Evolutionary conservation across 352 stramenopile genomes (phyloP).

Genomic region (Pythium sp.): DNA sequence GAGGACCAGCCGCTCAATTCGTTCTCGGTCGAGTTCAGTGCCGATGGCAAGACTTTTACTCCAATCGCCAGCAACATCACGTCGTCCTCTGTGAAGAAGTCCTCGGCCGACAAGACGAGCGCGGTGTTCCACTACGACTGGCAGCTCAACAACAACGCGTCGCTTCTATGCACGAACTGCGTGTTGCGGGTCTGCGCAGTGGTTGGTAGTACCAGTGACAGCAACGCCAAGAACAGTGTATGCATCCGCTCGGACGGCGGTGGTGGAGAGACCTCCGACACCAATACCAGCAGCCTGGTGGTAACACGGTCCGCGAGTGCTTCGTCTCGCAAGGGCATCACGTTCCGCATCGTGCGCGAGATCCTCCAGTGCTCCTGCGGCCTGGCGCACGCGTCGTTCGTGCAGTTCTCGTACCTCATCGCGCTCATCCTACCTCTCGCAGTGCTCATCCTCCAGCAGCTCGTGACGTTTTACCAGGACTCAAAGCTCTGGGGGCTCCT

Average conservation of each 20-base stretch:
- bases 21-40: conserved; percentile 50
- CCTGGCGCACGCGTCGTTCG: conserved; percentile 34
- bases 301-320: conserved; percentile 4
- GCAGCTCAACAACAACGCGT: conserved; percentile 35
- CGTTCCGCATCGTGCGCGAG: conserved; percentile 53
- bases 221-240: conserved; percentile 19
- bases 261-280: conserved; percentile 6
- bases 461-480: conserved; percentile 66
- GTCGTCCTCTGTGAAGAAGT: conserved; percentile 5
- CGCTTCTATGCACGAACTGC: conserved; percentile 40
- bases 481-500: conserved; percentile 44
- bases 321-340: conserved; percentile 21
- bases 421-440: conserved; percentile 33
- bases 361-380: conserved; percentile 49
- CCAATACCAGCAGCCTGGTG: background rate
- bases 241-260: conserved; percentile 53
- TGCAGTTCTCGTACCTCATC: conserved; percentile 40
- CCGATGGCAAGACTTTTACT: conserved; percentile 30
- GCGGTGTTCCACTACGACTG: conserved; percentile 43
- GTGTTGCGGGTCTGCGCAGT: conserved; percentile 44
- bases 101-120: background rate
- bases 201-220: conserved; percentile 5
- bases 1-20: conserved; percentile 20
- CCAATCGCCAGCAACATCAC: conserved; percentile 26
- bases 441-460: conserved; percentile 41